A percentile compares a stretch with the other conserved stretches of the same genome.
phyloP scores from a whole-genome alignment of 192 early-diverging fungal species.

The Coemansia sp. region DNA sequence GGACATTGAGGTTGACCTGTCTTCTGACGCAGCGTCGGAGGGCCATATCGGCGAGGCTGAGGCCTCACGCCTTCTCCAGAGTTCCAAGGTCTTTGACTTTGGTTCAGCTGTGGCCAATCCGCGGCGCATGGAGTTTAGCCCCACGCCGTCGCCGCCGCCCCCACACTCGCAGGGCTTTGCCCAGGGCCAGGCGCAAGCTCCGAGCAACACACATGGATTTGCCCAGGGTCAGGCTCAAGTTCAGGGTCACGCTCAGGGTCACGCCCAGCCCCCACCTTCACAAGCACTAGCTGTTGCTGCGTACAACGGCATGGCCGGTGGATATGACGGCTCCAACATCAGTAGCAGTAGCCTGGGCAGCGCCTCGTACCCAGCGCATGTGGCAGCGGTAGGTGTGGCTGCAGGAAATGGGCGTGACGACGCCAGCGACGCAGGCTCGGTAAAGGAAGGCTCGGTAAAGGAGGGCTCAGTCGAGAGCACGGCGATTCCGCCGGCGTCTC shows the following conservation, averaged over 20 bases:
- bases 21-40: slow-evolving; percentile 42
- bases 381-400: slow-evolving; percentile 1
- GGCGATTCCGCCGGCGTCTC: slow-evolving; percentile 34
- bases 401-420: slow-evolving; percentile 25
- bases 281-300: not conserved
- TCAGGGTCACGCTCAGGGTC: not conserved
- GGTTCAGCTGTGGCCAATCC: slow-evolving; percentile 17
- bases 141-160: slow-evolving; percentile 46
- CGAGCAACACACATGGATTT: not conserved
- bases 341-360: not conserved
- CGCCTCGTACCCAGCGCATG: slow-evolving; percentile 1
- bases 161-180: not conserved
- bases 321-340: not conserved
- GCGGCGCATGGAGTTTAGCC: slow-evolving; percentile 54
- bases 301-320: not conserved
- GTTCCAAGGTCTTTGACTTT: slow-evolving; percentile 32
- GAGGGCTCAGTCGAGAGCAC: slow-evolving; percentile 46
- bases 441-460: slow-evolving; percentile 37
- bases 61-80: slow-evolving; percentile 34
- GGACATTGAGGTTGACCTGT: slow-evolving; percentile 53
- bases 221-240: not conserved
- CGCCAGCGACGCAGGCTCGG: slow-evolving; percentile 33
- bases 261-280: not conserved
- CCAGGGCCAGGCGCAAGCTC: not conserved
- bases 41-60: slow-evolving; percentile 34